Base-by-base conservation (phyloP, 176 grass and related monocot genomes). In the Musa beccarii region DNA sequence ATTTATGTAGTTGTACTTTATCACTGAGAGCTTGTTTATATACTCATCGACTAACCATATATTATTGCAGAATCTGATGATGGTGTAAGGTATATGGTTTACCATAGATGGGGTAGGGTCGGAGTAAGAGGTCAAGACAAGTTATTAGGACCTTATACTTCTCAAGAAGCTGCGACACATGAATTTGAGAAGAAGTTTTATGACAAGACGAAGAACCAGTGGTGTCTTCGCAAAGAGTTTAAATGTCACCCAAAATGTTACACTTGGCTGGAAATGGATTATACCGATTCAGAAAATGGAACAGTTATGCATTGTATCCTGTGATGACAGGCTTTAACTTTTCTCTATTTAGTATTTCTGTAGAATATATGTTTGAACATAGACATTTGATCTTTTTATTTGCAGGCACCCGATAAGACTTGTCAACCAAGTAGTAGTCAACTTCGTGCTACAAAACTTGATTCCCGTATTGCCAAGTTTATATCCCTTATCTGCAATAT, bases 61-160 rank as follows among this genome's bases (percentile, higher is more conserved):
- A 75, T 86, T 17, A 62, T 77, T 92, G 56, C 81, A 97, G 94
- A 91, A 89, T 87, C 88, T 85, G 90, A 98, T 78, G 81, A 78
- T 87, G 90, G 81, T 68, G 79, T 75, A 81, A 82, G 63, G 63
- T 98, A 87, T 73, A 89, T 91, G 90, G 83, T 97, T 83, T 90
- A 88, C 90, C 90, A 87, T 78, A 90, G 93, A 87, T 97, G 93
- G 93, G 94, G 94, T 20, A 92, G 94, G 82, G 94, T 98, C 72
- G 90, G 94, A 76, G 84, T 68, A 69, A 86, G 65, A 80, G 90
- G 90, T 65, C 94, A 93, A 85, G 81, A 93, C 78, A 93, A 87
- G 64, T 79, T 91, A 71, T 75, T 87, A 21, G 89, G 93, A 12
- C 86, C 94, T 28, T 98, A 87, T 72, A 16, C 75, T 77, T 68